Percentiles rank a stretch among this genome's conserved stretches.
phyloP scores from a whole-genome alignment of 2,329 filamentous ascomycete species.

The Salinomyces thailandicus region DNA sequence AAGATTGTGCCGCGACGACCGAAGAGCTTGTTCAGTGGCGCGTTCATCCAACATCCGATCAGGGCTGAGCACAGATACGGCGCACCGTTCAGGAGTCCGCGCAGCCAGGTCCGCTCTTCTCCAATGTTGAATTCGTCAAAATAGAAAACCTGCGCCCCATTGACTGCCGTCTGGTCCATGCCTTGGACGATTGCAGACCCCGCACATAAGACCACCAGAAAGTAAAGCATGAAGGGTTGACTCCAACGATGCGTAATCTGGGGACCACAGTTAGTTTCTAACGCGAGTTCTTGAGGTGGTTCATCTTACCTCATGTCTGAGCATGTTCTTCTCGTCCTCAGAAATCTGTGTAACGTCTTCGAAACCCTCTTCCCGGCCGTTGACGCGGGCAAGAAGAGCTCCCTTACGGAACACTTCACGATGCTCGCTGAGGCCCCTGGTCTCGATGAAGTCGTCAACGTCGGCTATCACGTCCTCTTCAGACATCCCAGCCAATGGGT shows the following conservation, averaged over 20 bases:
- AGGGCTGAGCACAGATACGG: conserved; percentile 37
- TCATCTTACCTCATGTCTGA: conserved; percentile 16
- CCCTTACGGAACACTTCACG: conserved; percentile 35
- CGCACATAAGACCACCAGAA: conserved; percentile 23
- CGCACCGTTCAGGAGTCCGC: conserved; percentile 26
- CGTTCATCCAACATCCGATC: conserved; percentile 40
- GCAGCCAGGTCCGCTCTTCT: conserved; percentile 25
- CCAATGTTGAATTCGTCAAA: conserved; percentile 3
- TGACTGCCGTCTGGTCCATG: conserved; percentile 34
- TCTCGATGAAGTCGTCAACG: conserved; percentile 25
- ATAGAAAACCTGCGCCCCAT: not conserved
- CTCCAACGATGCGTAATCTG: conserved; percentile 43
- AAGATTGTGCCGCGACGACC: conserved; percentile 56
- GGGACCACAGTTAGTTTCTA: no score
- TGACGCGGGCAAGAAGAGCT: conserved; percentile 42
- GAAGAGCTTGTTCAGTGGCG: conserved; percentile 49
- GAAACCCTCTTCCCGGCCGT: conserved; percentile 30
- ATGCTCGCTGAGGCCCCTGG: conserved; percentile 28
- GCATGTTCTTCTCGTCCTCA: conserved; percentile 33
- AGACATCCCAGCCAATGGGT: not conserved
- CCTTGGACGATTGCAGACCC: conserved; percentile 30
- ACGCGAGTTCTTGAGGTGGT: no score
- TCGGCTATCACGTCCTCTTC: conserved; percentile 23
- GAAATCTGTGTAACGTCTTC: conserved; percentile 39
- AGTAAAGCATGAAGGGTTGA: conserved; percentile 41